phyloP scores from a whole-genome alignment of 2,329 filamentous ascomycete species.

The Raffaelea ambrosiae region DNA sequence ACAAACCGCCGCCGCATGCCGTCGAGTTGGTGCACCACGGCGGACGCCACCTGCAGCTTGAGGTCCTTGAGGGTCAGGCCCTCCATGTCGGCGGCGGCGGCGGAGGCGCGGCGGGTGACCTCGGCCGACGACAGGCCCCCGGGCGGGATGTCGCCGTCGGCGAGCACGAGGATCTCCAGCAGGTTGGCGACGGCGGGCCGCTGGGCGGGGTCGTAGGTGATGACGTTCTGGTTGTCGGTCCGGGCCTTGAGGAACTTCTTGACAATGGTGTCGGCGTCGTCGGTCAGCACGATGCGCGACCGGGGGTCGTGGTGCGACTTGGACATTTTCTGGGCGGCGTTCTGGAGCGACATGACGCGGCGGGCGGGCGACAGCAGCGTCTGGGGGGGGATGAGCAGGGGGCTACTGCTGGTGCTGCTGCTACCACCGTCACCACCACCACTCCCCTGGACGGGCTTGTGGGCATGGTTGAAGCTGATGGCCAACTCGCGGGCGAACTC shows the following conservation, averaged over 20 bases:
- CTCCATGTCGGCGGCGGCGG: conserved; percentile 17
- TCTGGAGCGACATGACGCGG: conserved; percentile 80
- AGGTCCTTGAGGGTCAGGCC: conserved; percentile 44
- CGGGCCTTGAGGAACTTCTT: conserved; percentile 64
- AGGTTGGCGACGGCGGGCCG: conserved; percentile 86
- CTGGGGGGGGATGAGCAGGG: conserved; percentile 58
- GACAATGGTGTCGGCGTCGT: conserved; percentile 53
- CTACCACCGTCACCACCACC: no score
- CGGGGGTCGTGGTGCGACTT: conserved; percentile 68
- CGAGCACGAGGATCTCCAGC: conserved; percentile 67
- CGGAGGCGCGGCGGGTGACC: not conserved
- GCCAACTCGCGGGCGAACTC: conserved; percentile 86
- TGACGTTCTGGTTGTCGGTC: conserved; percentile 60
- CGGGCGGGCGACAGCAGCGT: conserved; percentile 64
- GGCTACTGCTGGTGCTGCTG: no score
- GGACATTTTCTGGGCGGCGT: conserved; percentile 83
- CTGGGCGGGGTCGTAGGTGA: conserved; percentile 61
- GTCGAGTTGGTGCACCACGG: conserved; percentile 42
- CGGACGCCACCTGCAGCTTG: conserved; percentile 55
- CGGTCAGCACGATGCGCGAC: conserved; percentile 78
- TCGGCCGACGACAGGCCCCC: not conserved
- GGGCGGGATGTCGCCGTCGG: conserved; percentile 30
- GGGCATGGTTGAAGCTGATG: conserved; percentile 75
- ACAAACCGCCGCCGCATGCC: conserved; percentile 50
- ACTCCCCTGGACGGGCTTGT: conserved; percentile 22